A percentile compares a stretch with the other conserved stretches of the same genome.
phyloP scores from a whole-genome alignment of 805 yeast genomes.

The Candida manassasensis region DNA sequence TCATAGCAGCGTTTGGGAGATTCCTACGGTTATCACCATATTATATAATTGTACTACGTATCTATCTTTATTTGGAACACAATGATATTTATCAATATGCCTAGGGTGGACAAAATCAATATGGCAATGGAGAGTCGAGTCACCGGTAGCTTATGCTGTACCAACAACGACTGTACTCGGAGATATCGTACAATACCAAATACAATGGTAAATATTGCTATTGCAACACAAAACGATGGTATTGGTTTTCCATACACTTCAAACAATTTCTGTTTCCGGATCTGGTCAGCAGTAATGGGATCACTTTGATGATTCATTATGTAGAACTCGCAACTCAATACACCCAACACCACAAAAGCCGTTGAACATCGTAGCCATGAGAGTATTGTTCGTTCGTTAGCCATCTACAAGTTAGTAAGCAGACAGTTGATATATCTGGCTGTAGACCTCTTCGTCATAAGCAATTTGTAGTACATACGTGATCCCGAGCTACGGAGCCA shows the following conservation, averaged over 20 bases:
- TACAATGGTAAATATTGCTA: conserved; percentile 15
- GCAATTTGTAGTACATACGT: conserved; percentile 18
- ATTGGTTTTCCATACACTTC: conserved; percentile 15
- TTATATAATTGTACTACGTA: too few relatives aligned
- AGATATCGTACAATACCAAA: conserved; percentile 22
- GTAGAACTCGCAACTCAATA: conserved; percentile 8
- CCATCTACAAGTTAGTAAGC: conserved; percentile 20
- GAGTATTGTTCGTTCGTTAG: conserved; percentile 31
- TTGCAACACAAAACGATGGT: conserved; percentile 12
- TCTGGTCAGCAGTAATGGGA: neutral
- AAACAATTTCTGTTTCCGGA: conserved; percentile 3
- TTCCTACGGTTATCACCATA: too few relatives aligned
- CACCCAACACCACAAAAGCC: conserved; percentile 19
- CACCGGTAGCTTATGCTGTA: conserved; percentile 19
- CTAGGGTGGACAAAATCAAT: conserved; percentile 15
- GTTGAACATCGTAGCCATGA: conserved; percentile 25
- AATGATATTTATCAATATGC: conserved; percentile 16
- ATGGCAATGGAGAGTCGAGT: conserved; percentile 17
- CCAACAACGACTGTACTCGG: conserved; percentile 20
- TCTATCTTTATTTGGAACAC: conserved; percentile 15
- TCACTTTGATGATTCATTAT: neutral
- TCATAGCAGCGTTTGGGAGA: too few relatives aligned
- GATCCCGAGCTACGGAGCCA: conserved; percentile 37
- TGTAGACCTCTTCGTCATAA: neutral
- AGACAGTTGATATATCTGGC: neutral